A percentile compares a stretch with the other conserved stretches of the same genome.
phyloP scores from a whole-genome alignment of 371 early-diverging fungal genomes.

The Mortierella sp. region DNA sequence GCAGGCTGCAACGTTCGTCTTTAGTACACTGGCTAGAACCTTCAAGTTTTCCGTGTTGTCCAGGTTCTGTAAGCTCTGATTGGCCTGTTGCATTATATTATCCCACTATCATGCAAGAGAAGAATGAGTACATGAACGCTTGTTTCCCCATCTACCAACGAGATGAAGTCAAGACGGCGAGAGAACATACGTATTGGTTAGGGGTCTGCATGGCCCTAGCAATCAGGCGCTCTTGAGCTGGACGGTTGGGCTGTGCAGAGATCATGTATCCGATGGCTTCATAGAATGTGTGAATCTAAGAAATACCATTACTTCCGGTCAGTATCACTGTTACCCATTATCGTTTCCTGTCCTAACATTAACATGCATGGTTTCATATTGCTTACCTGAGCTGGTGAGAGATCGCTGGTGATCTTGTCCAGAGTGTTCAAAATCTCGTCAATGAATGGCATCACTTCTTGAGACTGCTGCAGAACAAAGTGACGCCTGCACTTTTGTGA shows the following conservation, averaged over 20 bases:
- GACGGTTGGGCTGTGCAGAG: constrained; percentile 81
- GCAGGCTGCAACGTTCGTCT: constrained; percentile 94
- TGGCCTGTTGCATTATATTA: constrained; percentile 77
- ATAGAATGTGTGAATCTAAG: constrained; percentile 92
- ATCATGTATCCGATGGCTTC: constrained; percentile 98
- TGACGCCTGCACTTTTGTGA: constrained; percentile 97
- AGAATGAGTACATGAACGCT: constrained; percentile 57
- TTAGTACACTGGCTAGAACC: constrained; percentile 88
- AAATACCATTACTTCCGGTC: neutral
- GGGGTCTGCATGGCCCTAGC: constrained; percentile 88
- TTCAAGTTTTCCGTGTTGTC: constrained; percentile 87
- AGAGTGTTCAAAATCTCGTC: constrained; percentile 91
- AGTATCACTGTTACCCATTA: no score
- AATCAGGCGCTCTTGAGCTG: constrained; percentile 83
- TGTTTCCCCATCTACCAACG: no score
- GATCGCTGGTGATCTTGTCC: constrained; percentile 85
- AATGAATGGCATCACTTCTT: constrained; percentile 90
- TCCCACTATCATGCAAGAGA: constrained; percentile 93
- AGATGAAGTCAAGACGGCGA: no score
- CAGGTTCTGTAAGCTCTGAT: constrained; percentile 75
- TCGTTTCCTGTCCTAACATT: no score
- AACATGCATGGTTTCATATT: no score
- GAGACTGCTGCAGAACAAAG: constrained; percentile 90
- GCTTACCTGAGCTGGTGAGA: constrained; percentile 87
- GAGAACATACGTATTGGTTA: constrained; percentile 74